Percentiles rank a stretch among this genome's conserved stretches.
Evolutionary conservation across 2,329 filamentous ascomycete genomes (phyloP).

Genomic region (Pyrenochaeta sp.): DNA sequence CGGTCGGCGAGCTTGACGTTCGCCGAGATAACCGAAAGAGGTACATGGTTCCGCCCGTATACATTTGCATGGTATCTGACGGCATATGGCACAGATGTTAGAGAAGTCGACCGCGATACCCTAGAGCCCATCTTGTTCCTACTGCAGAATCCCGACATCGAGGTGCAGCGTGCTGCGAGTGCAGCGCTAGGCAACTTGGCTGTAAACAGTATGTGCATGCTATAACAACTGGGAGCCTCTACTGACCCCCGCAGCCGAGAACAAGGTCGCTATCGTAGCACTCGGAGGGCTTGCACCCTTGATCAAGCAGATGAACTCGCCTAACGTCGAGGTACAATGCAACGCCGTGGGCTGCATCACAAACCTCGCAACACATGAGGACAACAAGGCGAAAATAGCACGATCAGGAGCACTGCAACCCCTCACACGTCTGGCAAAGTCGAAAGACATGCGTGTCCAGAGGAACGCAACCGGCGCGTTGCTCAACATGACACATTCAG

Average conservation of each 20-base stretch:
- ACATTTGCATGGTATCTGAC: conserved; percentile 23
- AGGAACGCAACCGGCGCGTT: conserved; percentile 95
- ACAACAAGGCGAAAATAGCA: conserved; percentile 99
- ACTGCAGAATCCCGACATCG: conserved; percentile 92
- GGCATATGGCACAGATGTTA: conserved; percentile 73
- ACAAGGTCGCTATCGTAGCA: conserved; percentile 95
- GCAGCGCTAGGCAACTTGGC: conserved; percentile 95
- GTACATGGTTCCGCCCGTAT: conserved; percentile 59
- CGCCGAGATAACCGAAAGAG: conserved; percentile 97
- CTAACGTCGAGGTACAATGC: conserved; percentile 98
- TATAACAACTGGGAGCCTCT: conserved; percentile 5
- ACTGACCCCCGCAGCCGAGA: conserved; percentile 78
- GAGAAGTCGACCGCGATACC: conserved; percentile 93
- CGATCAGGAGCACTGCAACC: conserved; percentile 91
- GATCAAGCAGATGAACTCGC: conserved; percentile 97
- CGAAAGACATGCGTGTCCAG: conserved; percentile 98
- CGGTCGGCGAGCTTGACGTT: conserved; percentile 97
- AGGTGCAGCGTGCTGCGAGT: conserved; percentile 95
- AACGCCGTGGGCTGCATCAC: conserved; percentile 99
- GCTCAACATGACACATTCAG: conserved; percentile 99
- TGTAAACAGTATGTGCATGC: conserved; percentile 78
- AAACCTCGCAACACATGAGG: conserved; percentile 96
- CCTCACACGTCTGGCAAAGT: conserved; percentile 90
- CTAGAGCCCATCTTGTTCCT: conserved; percentile 96
- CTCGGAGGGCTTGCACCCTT: conserved; percentile 89